Base-by-base conservation (phyloP, 441 rosid genomes). In the Iberis amara region DNA sequence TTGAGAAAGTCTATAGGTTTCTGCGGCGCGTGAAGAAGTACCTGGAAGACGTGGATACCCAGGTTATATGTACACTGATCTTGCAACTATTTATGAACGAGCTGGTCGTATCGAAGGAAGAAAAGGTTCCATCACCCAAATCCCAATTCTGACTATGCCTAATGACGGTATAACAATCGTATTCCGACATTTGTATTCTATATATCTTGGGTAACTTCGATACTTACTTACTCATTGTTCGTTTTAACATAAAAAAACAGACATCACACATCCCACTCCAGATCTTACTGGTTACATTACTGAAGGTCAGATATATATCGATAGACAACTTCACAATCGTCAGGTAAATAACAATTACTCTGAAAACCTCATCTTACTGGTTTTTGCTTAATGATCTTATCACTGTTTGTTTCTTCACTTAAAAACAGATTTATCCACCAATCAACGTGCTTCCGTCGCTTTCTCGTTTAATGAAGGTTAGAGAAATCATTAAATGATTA, bases 31-130 rank as follows among this genome's bases (percentile, higher is more conserved):
- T 66, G 99, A 94, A 62, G 99, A 94, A 71, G 99, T 94, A 6
- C 99, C 99, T n/a, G 99, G 99, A 70, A 83, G 98, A 66, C 95
- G 98, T 79, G 98, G 98, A 57, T 91, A 92, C 79, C 99, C 97
- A 1, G 99, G 99, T 46, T 94, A 94, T 57, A 94, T 94, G 99
- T 94, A 94, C 49, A 94, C 99, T 35, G 99, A 94, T 89, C 79
- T 94, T 76, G 97, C 99, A 53, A 83, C 92, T 52, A 94, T 94
- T 14, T 94, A 94, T 53, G 99, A 94, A 65, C 92, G 96, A 57
- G 99, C 99, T 40, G 99, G 99, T 4, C 30, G 30, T 26, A 26
- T 26, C 30, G 30, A 26, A 26, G 30, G 30, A 26, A 61, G 97
- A 49, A 94, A 80, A 61, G 99, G 99, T 60, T 94, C 99, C 51